phyloP scores from a whole-genome alignment of 2,329 filamentous ascomycete species.

The Albophoma yamanashiensis region DNA sequence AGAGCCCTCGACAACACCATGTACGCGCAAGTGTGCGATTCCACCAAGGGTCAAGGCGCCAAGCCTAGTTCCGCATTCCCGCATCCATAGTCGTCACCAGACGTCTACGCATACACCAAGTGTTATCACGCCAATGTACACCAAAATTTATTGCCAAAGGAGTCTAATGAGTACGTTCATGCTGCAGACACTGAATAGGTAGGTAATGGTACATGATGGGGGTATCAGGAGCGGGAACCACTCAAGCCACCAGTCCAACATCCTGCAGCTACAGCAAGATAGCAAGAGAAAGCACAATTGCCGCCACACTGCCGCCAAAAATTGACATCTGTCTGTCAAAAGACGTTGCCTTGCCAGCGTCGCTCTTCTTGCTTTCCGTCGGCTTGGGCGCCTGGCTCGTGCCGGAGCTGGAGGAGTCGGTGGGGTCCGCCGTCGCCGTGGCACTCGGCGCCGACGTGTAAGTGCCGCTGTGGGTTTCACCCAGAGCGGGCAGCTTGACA shows the following conservation, averaged over 20 bases:
- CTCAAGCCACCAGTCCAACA: background rate
- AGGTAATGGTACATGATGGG: background rate
- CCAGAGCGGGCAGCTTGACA: conserved; percentile 58
- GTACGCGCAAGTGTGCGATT: background rate
- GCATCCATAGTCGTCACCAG: background rate
- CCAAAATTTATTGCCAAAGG: background rate
- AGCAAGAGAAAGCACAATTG: conserved; percentile 5
- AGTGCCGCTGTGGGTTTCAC: conserved; percentile 32
- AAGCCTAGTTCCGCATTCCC: background rate
- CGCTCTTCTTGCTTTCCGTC: conserved; percentile 1
- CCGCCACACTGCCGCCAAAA: conserved; percentile 7
- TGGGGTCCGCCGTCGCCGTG: conserved; percentile 6
- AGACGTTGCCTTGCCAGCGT: conserved; percentile 4
- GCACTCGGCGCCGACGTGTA: conserved; percentile 8
- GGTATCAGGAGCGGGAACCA: background rate
- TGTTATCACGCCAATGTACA: background rate
- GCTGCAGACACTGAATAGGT: background rate
- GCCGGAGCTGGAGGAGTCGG: background rate
- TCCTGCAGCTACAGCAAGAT: conserved; percentile 5
- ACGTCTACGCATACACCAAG: background rate
- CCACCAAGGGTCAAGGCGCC: background rate
- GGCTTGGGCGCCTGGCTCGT: background rate
- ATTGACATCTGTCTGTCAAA: conserved; percentile 6
- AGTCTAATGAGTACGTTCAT: background rate
- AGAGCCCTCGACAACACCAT: background rate